Conservation (phyloP, 1,139 yeast genomes). For the Hansenula lynferdii region DNA sequence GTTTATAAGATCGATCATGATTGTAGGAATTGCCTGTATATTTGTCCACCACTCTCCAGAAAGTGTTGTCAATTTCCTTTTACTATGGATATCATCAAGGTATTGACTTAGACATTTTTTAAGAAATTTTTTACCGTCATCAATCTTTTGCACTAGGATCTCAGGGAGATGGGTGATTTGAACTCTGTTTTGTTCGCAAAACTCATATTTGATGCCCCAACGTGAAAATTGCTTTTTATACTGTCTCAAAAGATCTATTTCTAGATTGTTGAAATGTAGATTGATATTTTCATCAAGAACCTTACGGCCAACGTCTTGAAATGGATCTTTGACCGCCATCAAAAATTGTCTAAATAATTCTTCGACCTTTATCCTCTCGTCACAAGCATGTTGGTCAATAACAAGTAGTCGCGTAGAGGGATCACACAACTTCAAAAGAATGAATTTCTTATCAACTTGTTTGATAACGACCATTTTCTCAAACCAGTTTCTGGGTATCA, state of each 20-base stretch:
- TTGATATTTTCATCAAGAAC: constrained; percentile 5
- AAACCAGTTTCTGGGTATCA: constrained; percentile 17
- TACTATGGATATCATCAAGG: constrained; percentile 34
- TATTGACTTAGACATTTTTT: constrained; percentile 37
- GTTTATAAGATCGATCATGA: constrained; percentile 45
- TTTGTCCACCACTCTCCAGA: constrained; percentile 28
- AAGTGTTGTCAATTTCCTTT: constrained; percentile 10
- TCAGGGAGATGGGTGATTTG: constrained; percentile 38
- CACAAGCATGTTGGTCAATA: constrained; percentile 96
- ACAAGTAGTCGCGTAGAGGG: constrained; percentile 65
- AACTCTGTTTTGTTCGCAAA: constrained; percentile 4
- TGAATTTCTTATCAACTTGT: constrained; percentile 60
- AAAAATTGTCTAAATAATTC: constrained; percentile 33
- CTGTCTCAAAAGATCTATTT: constrained; percentile 27
- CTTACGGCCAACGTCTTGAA: constrained; percentile 12
- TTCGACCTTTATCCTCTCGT: constrained; percentile 90
- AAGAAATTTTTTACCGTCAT: constrained; percentile 26
- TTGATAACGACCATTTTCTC: constrained; percentile 27
- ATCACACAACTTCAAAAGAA: constrained; percentile 49
- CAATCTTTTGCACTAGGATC: constrained; percentile 29
- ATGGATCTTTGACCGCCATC: constrained; percentile 7
- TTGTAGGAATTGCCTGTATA: constrained; percentile 38
- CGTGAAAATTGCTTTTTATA: constrained; percentile 28
- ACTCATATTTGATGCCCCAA: constrained; percentile 41
- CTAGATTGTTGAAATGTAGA: constrained; percentile 24